Conservation (phyloP, 352 stramenopile species). For the Globisporangium apiculatum region DNA sequence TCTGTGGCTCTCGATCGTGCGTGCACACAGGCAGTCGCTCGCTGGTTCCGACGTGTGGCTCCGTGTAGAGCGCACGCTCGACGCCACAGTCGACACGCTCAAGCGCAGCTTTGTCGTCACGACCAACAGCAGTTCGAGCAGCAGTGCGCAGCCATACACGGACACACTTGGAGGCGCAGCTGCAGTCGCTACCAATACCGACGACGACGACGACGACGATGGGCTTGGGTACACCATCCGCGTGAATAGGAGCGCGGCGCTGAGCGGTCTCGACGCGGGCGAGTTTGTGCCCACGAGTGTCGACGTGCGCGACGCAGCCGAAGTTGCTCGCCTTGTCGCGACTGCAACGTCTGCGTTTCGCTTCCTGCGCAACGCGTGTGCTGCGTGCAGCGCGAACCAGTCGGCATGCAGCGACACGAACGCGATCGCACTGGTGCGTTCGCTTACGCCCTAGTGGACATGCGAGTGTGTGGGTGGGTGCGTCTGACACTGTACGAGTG, state of each 20-base stretch:
- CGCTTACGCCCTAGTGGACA: too few species aligned
- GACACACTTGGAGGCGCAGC: background rate
- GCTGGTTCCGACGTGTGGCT: conserved; percentile 18
- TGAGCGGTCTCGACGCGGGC: conserved; percentile 18
- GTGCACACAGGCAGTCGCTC: conserved; percentile 10
- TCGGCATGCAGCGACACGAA: conserved; percentile 23
- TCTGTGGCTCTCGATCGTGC: background rate
- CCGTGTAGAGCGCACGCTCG: conserved; percentile 12
- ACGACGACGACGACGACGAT: conserved; percentile 40
- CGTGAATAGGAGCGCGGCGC: conserved; percentile 19
- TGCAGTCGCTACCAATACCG: conserved; percentile 7
- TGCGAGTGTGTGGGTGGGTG: too few species aligned
- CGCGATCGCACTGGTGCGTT: conserved; percentile 18
- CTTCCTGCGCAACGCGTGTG: conserved; percentile 72
- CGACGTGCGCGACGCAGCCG: conserved; percentile 16
- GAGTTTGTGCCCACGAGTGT: conserved; percentile 24
- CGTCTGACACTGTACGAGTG: too few species aligned
- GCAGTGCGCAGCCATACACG: conserved; percentile 5
- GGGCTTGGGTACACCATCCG: conserved; percentile 67
- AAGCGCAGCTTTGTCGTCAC: conserved; percentile 10
- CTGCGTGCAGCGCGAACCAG: conserved; percentile 38
- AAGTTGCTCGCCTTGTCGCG: conserved; percentile 10
- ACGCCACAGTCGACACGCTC: conserved; percentile 9
- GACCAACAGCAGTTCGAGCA: conserved; percentile 6
- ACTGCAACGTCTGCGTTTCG: conserved; percentile 42